phyloP scores from a whole-genome alignment of 2,329 filamentous ascomycete genomes.

The Cladosporium sp. region DNA sequence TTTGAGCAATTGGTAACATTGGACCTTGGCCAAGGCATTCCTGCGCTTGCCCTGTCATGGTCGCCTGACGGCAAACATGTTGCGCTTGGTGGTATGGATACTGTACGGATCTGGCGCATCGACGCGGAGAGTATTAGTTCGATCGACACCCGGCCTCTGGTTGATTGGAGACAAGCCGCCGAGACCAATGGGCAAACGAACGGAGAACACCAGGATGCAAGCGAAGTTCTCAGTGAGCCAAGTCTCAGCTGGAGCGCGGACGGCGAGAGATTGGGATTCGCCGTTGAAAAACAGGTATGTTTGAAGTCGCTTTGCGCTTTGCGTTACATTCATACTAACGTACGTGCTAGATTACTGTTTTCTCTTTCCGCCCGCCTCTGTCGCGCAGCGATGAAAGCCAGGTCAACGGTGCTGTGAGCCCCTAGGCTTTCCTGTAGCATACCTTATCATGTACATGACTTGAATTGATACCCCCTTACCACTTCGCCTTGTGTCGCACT shows the following conservation, averaged over 20 bases:
- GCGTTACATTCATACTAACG: neutral
- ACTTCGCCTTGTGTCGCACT: neutral
- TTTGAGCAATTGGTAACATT: slow-evolving; percentile 4
- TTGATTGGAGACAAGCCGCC: slow-evolving; percentile 27
- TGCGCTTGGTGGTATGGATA: slow-evolving; percentile 40
- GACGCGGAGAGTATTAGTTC: slow-evolving; percentile 17
- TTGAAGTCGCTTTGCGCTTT: neutral
- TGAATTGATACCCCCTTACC: slow-evolving; percentile 7
- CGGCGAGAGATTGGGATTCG: slow-evolving; percentile 49
- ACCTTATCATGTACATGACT: slow-evolving; percentile 7
- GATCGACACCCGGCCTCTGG: slow-evolving; percentile 9
- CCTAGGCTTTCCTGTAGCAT: slow-evolving; percentile 1
- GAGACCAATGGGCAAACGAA: slow-evolving; percentile 16
- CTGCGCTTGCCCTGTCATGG: slow-evolving; percentile 40
- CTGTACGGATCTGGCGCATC: slow-evolving; percentile 41
- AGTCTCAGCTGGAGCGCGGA: slow-evolving; percentile 49
- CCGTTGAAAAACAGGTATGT: slow-evolving; percentile 40
- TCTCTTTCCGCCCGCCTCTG: slow-evolving; percentile 19
- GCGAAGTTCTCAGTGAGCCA: slow-evolving; percentile 22
- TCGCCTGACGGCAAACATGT: slow-evolving; percentile 40
- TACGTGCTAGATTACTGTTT: slow-evolving; percentile 17
- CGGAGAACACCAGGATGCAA: slow-evolving; percentile 16
- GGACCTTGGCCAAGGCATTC: slow-evolving; percentile 15
- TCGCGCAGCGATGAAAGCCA: neutral
- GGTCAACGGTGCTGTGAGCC: slow-evolving; percentile 9